Evolutionary conservation across 1,139 yeast species (phyloP).

Genomic region (Citeromyces siamensis): DNA sequence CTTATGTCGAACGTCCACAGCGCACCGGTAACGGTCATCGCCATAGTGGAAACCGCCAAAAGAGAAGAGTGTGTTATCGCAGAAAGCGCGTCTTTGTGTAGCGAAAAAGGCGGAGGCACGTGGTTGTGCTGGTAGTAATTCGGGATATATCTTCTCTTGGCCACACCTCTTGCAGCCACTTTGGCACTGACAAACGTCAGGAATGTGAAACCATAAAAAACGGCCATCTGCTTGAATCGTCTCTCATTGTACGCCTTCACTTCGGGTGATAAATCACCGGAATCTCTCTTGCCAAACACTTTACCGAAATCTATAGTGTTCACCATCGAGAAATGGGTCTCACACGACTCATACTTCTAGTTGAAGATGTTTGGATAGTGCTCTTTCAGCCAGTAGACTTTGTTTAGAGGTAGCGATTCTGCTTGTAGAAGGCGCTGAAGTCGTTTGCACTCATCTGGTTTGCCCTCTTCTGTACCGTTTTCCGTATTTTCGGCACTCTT

Average conservation of each 20-base stretch:
- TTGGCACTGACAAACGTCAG: slow-evolving; percentile 63
- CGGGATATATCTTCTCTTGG: slow-evolving; percentile 66
- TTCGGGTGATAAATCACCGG: slow-evolving; percentile 1
- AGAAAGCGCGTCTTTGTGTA: slow-evolving; percentile 73
- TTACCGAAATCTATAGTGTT: slow-evolving; percentile 3
- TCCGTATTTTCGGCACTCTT: neutral
- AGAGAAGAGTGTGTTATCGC: slow-evolving; percentile 80
- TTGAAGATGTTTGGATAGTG: slow-evolving; percentile 8
- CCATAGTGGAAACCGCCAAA: slow-evolving; percentile 58
- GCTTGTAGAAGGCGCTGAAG: neutral
- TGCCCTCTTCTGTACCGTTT: neutral
- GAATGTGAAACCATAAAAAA: slow-evolving; percentile 63
- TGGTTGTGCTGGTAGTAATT: slow-evolving; percentile 77
- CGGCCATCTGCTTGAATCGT: slow-evolving; percentile 58
- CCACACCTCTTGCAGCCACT: slow-evolving; percentile 62
- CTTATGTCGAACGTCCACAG: slow-evolving; percentile 76
- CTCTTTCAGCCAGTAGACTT: neutral
- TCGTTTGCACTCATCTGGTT: neutral
- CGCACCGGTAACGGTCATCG: slow-evolving; percentile 63
- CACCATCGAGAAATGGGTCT: slow-evolving; percentile 3
- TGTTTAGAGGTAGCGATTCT: neutral
- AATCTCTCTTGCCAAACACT: slow-evolving; percentile 3
- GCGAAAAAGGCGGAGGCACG: slow-evolving; percentile 70
- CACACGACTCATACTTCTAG: too few relatives aligned
- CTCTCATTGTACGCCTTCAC: slow-evolving; percentile 29